Evolutionary conservation across 768 basidiomycete species (phyloP), one percentile per base, ranked within the genome.

Genomic region (Tephrocybe sp.): DNA sequence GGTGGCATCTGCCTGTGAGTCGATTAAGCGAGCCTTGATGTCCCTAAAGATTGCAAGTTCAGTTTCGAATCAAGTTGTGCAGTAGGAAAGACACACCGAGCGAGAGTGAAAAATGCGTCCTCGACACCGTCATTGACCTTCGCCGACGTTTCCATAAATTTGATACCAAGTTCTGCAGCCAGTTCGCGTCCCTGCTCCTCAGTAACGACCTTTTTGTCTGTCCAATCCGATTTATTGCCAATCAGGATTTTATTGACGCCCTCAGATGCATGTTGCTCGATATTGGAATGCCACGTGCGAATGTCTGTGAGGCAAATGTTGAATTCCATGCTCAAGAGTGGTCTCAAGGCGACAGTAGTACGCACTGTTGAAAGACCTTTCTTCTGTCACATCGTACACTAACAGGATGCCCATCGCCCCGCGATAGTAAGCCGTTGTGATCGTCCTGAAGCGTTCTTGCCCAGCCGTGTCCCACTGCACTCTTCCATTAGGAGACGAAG

Each of bases 161-260:
- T 86, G 68, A 99, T 80, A n/a, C 92, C 94, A 25, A 98, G 82
- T 68, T 98, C 94, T 46, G 87, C 77, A 4, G 97, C 97, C 36
- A 99, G 82, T 60, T 89, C 89, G 50, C 86, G 86, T 34, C 97
- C 96, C 71, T 94, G 91, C 62, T 92, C 89, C 66, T 89, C 86
- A 4, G 92, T 86, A 48, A 99, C 91, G 12, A 86, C 88, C 57
- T 88, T 84, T 75, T 97, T 98, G 70, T 98, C 96, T 48, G 86
- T 84, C 93, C 95, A 97, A 69, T 99, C 97, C 36, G 90, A 98
- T 71, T 99, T 99, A 77, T 99, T 99, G 31, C 97, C 97, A 57
- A 98, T 91, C 44, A 98, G 84, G 53, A 99, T 92, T 83, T 98
- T 98, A 84, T 98, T 98, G 56, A 98, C 97, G 30, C 93, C 94